Conservation (phyloP, 208 protist genomes). For the Vickermania ingenoplastis region DNA sequence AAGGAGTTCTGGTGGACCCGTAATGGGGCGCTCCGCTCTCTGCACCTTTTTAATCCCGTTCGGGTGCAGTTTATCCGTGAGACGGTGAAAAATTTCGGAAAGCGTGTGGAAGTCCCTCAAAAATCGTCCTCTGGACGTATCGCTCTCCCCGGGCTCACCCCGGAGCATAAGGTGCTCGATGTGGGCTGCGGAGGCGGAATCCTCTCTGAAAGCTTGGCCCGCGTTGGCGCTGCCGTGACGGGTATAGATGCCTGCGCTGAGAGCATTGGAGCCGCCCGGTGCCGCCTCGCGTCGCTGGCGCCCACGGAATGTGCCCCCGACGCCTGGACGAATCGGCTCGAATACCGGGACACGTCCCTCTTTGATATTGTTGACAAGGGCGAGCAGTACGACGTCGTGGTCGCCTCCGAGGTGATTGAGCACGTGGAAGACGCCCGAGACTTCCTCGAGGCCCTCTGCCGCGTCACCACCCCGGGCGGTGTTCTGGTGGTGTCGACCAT, state of each 20-base stretch:
- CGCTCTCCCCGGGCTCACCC: slow-evolving; percentile 13
- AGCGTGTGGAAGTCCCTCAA: slow-evolving; percentile 4
- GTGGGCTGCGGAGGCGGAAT: slow-evolving; percentile 91
- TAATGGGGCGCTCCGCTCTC: slow-evolving; percentile 70
- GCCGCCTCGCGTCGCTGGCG: slow-evolving; percentile 16
- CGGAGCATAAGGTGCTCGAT: slow-evolving; percentile 68
- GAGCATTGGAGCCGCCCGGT: slow-evolving; percentile 66
- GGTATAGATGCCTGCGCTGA: slow-evolving; percentile 86
- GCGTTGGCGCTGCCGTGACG: slow-evolving; percentile 78
- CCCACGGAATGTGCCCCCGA: not conserved
- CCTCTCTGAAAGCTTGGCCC: slow-evolving; percentile 77
- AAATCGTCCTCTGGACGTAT: not conserved
- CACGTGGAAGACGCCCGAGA: slow-evolving; percentile 81
- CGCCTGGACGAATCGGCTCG: slow-evolving; percentile 8
- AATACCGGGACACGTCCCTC: slow-evolving; percentile 32
- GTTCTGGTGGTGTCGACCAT: slow-evolving; percentile 89
- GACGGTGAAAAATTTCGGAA: slow-evolving; percentile 29
- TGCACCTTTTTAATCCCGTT: slow-evolving; percentile 89
- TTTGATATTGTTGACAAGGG: slow-evolving; percentile 35
- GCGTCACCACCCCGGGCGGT: slow-evolving; percentile 79
- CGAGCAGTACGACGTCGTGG: slow-evolving; percentile 77
- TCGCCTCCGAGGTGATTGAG: slow-evolving; percentile 90
- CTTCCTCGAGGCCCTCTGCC: slow-evolving; percentile 74
- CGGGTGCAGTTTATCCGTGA: slow-evolving; percentile 77
- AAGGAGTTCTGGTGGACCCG: slow-evolving; percentile 85